phyloP scores from a whole-genome alignment of 2,329 filamentous ascomycete genomes.

The Dactylellina cionopaga region DNA sequence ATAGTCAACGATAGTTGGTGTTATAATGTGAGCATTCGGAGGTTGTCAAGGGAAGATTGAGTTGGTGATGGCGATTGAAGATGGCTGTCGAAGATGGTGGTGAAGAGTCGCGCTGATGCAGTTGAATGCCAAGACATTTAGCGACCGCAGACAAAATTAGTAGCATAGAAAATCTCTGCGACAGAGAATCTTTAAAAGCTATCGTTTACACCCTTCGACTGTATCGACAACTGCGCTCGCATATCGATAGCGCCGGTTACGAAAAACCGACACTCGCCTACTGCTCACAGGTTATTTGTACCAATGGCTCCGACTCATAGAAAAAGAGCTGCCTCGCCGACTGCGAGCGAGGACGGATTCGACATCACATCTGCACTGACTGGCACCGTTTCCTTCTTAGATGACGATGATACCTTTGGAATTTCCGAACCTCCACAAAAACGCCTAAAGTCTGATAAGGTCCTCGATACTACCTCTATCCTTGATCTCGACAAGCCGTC shows the following conservation, averaged over 20 bases:
- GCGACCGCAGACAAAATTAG: slow-evolving; percentile 27
- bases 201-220: neutral
- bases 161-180: slow-evolving; percentile 47
- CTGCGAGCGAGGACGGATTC: slow-evolving; percentile 86
- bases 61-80: slow-evolving; percentile 12
- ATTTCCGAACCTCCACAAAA: slow-evolving; percentile 62
- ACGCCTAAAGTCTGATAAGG: slow-evolving; percentile 61
- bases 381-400: slow-evolving; percentile 74
- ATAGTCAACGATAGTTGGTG: neutral
- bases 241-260: neutral
- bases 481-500: slow-evolving; percentile 68
- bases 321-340: slow-evolving; percentile 79
- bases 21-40: slow-evolving; percentile 24
- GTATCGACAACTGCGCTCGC: neutral
- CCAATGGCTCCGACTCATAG: slow-evolving; percentile 61
- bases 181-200: slow-evolving; percentile 7
- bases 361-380: slow-evolving; percentile 73
- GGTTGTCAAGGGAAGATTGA: neutral
- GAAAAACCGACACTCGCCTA: neutral
- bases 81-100: neutral
- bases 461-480: slow-evolving; percentile 71
- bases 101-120: slow-evolving; percentile 18
- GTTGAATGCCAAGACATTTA: slow-evolving; percentile 43
- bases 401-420: slow-evolving; percentile 66
- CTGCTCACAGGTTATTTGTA: neutral